Evolutionary conservation across 2,329 filamentous ascomycete genomes (phyloP).

Genomic region (Colletotrichum acutatum): DNA sequence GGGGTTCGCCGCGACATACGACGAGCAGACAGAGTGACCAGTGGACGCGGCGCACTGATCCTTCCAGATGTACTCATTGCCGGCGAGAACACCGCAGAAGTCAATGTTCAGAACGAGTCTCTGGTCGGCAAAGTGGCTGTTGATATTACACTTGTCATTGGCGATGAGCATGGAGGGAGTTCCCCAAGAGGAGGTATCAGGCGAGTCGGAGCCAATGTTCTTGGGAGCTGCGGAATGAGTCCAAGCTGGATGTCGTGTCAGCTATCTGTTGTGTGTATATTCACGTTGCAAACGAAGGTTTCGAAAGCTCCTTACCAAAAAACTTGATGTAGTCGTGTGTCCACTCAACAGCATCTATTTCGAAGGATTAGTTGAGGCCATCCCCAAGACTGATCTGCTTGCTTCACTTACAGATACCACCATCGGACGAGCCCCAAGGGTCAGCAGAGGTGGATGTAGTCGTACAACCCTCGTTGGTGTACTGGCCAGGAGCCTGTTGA

Average conservation of each 20-base stretch:
- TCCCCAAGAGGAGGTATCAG: slow-evolving; percentile 74
- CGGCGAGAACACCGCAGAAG: slow-evolving; percentile 81
- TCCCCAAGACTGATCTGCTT: not conserved
- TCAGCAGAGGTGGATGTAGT: slow-evolving; percentile 48
- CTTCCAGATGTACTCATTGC: slow-evolving; percentile 43
- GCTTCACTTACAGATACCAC: slow-evolving; percentile 53
- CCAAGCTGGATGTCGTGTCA: slow-evolving; percentile 42
- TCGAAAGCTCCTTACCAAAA: slow-evolving; percentile 39
- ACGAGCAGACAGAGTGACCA: slow-evolving; percentile 43
- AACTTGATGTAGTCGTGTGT: slow-evolving; percentile 52
- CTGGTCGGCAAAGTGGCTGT: slow-evolving; percentile 71
- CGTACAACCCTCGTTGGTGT: slow-evolving; percentile 52
- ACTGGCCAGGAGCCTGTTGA: slow-evolving; percentile 48
- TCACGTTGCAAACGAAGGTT: not conserved
- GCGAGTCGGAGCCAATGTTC: slow-evolving; percentile 53
- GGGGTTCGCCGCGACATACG: slow-evolving; percentile 51
- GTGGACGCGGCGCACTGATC: slow-evolving; percentile 41
- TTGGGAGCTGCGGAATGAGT: slow-evolving; percentile 43
- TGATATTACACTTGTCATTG: slow-evolving; percentile 69
- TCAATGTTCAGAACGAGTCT: slow-evolving; percentile 79
- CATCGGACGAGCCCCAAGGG: slow-evolving; percentile 49
- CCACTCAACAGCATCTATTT: slow-evolving; percentile 55
- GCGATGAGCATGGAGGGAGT: slow-evolving; percentile 71
- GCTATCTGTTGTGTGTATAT: not conserved
- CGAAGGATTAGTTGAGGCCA: slow-evolving; percentile 43